Percentiles rank a stretch among this genome's conserved stretches.
phyloP scores from a whole-genome alignment of 768 basidiomycete species.

The Collybiopsis luxurians region DNA sequence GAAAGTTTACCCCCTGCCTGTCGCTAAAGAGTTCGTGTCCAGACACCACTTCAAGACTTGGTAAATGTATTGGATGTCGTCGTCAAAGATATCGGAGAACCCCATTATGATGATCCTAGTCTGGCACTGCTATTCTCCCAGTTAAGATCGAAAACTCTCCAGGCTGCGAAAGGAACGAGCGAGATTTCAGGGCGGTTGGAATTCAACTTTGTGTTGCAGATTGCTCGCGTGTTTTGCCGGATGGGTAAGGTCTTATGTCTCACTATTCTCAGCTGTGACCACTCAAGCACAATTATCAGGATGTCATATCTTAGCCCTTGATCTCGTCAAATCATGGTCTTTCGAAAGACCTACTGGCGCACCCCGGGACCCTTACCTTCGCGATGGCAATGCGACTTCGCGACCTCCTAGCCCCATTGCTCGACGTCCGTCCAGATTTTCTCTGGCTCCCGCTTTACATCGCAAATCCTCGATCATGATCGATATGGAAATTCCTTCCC shows the following conservation, averaged over 20 bases:
- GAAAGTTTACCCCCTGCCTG: not conserved
- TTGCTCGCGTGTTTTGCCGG: constrained; percentile 87
- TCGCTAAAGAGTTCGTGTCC: constrained; percentile 1
- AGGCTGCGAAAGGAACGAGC: constrained; percentile 89
- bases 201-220: constrained; percentile 95
- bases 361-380: not conserved
- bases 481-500: constrained; percentile 78
- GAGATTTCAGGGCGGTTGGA: constrained; percentile 87
- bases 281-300: constrained; percentile 43
- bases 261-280: not conserved
- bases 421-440: constrained; percentile 43
- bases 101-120: constrained; percentile 92
- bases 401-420: constrained; percentile 42
- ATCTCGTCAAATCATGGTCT: constrained; percentile 88
- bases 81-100: constrained; percentile 70
- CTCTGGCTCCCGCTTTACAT: constrained; percentile 50
- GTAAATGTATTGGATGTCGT: constrained; percentile 53
- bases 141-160: constrained; percentile 84
- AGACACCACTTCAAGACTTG: constrained; percentile 80
- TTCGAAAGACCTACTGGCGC: constrained; percentile 70
- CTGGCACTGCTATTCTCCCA: constrained; percentile 89
- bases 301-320: constrained; percentile 88
- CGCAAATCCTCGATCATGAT: constrained; percentile 78
- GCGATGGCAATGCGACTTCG: not conserved
- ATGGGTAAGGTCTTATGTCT: constrained; percentile 70